Evolutionary conservation across 768 basidiomycete genomes (phyloP).

Genomic region (Suillus sp.): DNA sequence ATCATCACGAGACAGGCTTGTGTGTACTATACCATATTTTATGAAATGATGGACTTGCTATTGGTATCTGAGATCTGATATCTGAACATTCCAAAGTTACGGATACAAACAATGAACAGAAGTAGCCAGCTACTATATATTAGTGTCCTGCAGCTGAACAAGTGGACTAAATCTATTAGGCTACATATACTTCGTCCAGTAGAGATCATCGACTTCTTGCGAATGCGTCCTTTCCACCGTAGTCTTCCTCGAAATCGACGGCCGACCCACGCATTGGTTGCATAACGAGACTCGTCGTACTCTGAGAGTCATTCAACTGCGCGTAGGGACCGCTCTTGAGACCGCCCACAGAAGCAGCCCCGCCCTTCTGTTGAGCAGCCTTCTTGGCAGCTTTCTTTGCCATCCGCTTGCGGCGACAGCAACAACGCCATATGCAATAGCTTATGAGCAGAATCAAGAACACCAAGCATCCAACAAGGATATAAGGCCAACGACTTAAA

Average conservation of each 20-base stretch:
- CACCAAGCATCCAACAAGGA: slow-evolving; percentile 59
- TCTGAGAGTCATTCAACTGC: slow-evolving; percentile 29
- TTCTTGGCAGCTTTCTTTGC: slow-evolving; percentile 23
- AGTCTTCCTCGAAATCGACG: slow-evolving; percentile 22
- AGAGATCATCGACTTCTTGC: slow-evolving; percentile 12
- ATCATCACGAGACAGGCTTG: neutral
- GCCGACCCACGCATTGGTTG: slow-evolving; percentile 28
- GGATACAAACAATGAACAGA: slow-evolving; percentile 10
- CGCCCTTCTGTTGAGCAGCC: slow-evolving; percentile 22
- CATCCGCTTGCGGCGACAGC: slow-evolving; percentile 45
- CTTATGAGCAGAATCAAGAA: slow-evolving; percentile 48
- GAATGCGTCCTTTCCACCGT: slow-evolving; percentile 20
- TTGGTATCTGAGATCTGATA: neutral
- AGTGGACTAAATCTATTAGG: slow-evolving; percentile 13
- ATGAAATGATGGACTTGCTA: neutral
- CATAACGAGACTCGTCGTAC: slow-evolving; percentile 32
- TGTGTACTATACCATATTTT: neutral
- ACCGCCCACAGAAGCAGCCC: slow-evolving; percentile 5
- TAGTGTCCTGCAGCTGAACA: slow-evolving; percentile 21
- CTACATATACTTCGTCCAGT: neutral
- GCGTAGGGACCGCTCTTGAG: slow-evolving; percentile 23
- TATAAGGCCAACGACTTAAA: slow-evolving; percentile 75
- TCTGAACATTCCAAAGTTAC: slow-evolving; percentile 4
- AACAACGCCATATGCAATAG: slow-evolving; percentile 62
- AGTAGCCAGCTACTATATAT: slow-evolving; percentile 36